Evolutionary conservation across 805 yeast genomes (phyloP), one percentile per base, ranked within the genome.

Genomic region (Saccharomycopsis selenospora): DNA sequence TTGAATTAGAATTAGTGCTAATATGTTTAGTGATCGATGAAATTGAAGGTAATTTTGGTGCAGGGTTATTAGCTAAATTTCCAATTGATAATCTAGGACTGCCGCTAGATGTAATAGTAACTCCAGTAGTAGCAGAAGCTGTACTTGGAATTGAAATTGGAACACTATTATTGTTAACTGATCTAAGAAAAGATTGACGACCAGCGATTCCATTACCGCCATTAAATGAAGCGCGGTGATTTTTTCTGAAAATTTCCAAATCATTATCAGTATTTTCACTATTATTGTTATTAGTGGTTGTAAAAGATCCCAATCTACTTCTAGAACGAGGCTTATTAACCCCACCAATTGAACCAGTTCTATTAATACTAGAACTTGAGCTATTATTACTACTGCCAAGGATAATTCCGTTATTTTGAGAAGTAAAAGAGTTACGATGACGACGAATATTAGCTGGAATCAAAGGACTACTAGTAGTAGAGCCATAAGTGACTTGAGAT

Each of bases 231-330:
- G 38, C 38, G 6, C 38, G 10, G 38, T 33, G 38, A 14, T 33
- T 33, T 14, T 33, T 7, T 33, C 38, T 33, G 10, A 33, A 33
- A 10, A 33, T 33, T 33, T 33, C 38, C 5, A 22, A 22, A 14
- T 41, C 28, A 25, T 25, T 25, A 2, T 24, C 26, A 18, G 11
- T 25, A 41, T 41, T 41, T 22, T 41, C 26, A 3, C 26, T 22
- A 6, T 14, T 22, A 27, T 23, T 41, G 22, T 38, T 14, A 40
- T 28, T 13, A 17, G 24, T 38, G 13, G 44, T 14, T 11, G 28
- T 24, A 33, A 53, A 53, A 27, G 56, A 53, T n/a, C 50, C 36
- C 14, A 50, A 46, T 40, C 56, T 45, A 25, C 50, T 50, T 44
- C 54, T 27, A 14, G 40, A 44, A 13, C 42, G 43, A 3, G 50